Percentiles rank a stretch among this genome's conserved stretches.
These are phyloP conservation scores for Theileria luwenshuni DNA, from an alignment of 169 alveolate genomes.

Conservation along the genomic window DNA sequence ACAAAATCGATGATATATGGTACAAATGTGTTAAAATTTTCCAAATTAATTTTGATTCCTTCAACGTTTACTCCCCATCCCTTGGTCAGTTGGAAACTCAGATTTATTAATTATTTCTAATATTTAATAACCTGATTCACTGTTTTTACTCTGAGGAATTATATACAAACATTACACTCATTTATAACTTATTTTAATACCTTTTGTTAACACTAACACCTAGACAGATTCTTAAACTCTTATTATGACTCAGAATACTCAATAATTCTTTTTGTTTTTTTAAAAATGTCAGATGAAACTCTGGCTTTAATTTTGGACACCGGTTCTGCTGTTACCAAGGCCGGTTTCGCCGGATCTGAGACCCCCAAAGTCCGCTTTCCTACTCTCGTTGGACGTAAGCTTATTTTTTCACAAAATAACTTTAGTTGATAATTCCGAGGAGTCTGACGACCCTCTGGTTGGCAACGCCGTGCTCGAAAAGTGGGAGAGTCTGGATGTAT, in stretches of 20 bases:
- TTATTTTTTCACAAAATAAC: not conserved
- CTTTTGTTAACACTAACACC: too few relatives aligned
- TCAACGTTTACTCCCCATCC: too few relatives aligned
- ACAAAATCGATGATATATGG: too few relatives aligned
- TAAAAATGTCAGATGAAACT: slow-evolving; percentile 59
- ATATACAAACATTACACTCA: too few relatives aligned
- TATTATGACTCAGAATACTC: not conserved
- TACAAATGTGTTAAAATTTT: too few relatives aligned
- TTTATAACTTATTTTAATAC: too few relatives aligned
- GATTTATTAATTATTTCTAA: too few relatives aligned
- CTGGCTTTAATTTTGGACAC: slow-evolving; percentile 61
- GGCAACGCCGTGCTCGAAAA: slow-evolving; percentile 43
- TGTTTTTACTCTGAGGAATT: too few relatives aligned
- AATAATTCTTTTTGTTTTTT: not conserved
- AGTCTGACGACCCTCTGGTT: slow-evolving; percentile 41
- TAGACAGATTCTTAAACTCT: not conserved
- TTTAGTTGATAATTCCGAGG: not conserved
- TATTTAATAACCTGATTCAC: too few relatives aligned
- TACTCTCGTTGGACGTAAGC: slow-evolving; percentile 35
- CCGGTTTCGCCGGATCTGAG: slow-evolving; percentile 66
- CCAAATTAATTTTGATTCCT: too few relatives aligned
- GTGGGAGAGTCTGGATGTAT: slow-evolving; percentile 5
- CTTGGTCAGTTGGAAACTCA: too few relatives aligned
- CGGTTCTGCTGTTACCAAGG: slow-evolving; percentile 56
- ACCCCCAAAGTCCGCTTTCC: slow-evolving; percentile 48